Evolutionary conservation across 2,329 filamentous ascomycete genomes (phyloP).

Genomic region (Sporothrix luriei): DNA sequence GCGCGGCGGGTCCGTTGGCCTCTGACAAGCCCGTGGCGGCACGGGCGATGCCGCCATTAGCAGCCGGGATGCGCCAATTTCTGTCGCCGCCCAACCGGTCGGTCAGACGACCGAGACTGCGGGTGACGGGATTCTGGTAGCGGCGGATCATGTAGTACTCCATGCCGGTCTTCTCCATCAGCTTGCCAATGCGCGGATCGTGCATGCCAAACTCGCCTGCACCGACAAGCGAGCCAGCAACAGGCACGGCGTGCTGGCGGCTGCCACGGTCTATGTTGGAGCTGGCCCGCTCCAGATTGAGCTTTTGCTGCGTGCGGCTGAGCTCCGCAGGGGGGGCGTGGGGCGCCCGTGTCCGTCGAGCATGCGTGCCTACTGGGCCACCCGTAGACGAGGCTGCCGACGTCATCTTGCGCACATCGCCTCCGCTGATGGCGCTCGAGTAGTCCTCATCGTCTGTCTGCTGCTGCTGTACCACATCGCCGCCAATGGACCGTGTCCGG

Average conservation of each 20-base stretch:
- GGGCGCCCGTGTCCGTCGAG: constrained; percentile 31
- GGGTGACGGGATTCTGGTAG: constrained; percentile 69
- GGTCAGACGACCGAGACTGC: constrained; percentile 60
- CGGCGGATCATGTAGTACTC: constrained; percentile 74
- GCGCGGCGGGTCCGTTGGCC: constrained; percentile 33
- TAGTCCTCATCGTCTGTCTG: constrained; percentile 23
- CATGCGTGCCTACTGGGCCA: constrained; percentile 2
- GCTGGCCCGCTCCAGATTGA: constrained; percentile 72
- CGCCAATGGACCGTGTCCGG: constrained; percentile 21
- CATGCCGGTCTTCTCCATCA: constrained; percentile 69
- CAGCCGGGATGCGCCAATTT: constrained; percentile 52
- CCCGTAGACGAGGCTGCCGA: background rate
- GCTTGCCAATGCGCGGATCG: constrained; percentile 65
- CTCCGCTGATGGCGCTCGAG: constrained; percentile 11
- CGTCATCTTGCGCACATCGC: background rate
- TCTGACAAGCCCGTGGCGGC: constrained; percentile 31
- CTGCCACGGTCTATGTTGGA: constrained; percentile 69
- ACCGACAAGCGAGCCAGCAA: constrained; percentile 52
- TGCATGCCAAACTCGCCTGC: constrained; percentile 60
- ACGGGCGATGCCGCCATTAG: constrained; percentile 39
- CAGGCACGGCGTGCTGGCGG: constrained; percentile 41
- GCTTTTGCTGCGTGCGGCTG: constrained; percentile 73
- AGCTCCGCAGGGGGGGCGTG: constrained; percentile 52
- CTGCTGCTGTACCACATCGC: constrained; percentile 7
- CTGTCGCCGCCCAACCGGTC: constrained; percentile 57